Conservation (phyloP, 2,329 filamentous ascomycete species). For the Boeremia lycopersici region DNA sequence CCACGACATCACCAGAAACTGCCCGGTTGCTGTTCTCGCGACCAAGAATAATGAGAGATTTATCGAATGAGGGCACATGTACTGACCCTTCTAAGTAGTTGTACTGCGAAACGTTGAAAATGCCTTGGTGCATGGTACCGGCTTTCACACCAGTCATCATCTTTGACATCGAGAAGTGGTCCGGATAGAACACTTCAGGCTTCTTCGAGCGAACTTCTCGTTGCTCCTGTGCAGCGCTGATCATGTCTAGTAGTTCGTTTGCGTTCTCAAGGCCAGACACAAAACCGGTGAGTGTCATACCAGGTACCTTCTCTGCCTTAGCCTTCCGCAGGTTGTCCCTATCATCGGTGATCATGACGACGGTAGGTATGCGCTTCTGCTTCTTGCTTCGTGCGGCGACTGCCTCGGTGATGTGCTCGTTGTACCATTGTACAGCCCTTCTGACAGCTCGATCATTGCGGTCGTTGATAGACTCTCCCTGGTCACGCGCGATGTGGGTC, state of each 20-base stretch:
- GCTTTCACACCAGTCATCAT: conserved; percentile 93
- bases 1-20: conserved; percentile 88
- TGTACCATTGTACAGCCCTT: conserved; percentile 87
- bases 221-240: conserved; percentile 76
- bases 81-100: conserved; percentile 97
- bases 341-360: conserved; percentile 95
- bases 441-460: conserved; percentile 93
- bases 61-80: conserved; percentile 87
- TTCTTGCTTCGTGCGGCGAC: conserved; percentile 59
- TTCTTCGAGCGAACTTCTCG: conserved; percentile 69
- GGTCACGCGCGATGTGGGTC: conserved; percentile 77
- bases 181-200: conserved; percentile 79
- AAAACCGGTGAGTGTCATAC: conserved; percentile 72
- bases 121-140: conserved; percentile 88
- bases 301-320: conserved; percentile 73
- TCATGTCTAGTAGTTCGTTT: conserved; percentile 89
- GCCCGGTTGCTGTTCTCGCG: conserved; percentile 96
- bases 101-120: conserved; percentile 95
- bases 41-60: conserved; percentile 83
- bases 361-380: conserved; percentile 67
- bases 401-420: conserved; percentile 73
- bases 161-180: conserved; percentile 86
- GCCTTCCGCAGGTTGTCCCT: conserved; percentile 85
- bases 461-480: conserved; percentile 91
- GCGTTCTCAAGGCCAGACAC: conserved; percentile 83